Evolutionary conservation across 2,329 filamentous ascomycete genomes (phyloP).

Genomic region (Calycina marina): DNA sequence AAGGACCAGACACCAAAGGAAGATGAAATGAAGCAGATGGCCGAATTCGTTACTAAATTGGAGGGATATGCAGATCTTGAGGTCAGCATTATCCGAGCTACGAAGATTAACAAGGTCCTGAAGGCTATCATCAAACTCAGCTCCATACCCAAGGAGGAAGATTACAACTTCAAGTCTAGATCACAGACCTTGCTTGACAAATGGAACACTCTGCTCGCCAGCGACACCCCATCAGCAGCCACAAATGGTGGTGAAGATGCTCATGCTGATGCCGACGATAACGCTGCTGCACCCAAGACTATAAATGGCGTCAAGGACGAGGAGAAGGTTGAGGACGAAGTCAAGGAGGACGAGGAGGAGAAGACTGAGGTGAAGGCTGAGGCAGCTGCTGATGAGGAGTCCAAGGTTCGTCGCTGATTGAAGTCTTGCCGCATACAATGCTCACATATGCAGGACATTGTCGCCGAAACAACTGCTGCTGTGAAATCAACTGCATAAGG

Average conservation of each 20-base stretch:
- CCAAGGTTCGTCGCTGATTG: too few species aligned
- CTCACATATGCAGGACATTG: too few species aligned
- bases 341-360: conserved; percentile 26
- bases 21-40: conserved; percentile 68
- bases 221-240: conserved; percentile 24
- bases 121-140: conserved; percentile 80
- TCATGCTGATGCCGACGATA: conserved; percentile 23
- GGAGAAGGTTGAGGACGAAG: conserved; percentile 21
- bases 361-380: conserved; percentile 26
- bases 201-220: conserved; percentile 77
- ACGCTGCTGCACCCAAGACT: conserved; percentile 6
- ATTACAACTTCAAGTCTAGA: conserved; percentile 77
- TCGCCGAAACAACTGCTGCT: too few species aligned
- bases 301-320: conserved; percentile 20
- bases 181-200: conserved; percentile 66
- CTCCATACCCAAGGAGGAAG: conserved; percentile 73
- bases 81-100: conserved; percentile 72
- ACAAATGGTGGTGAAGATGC: conserved; percentile 25
- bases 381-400: conserved; percentile 11
- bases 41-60: conserved; percentile 63
- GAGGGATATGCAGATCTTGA: conserved; percentile 74
- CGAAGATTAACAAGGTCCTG: conserved; percentile 98
- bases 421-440: too few species aligned
- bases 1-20: conserved; percentile 76
- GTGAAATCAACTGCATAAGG: too few species aligned